phyloP scores from a whole-genome alignment of 169 alveolate genomes.

The Babesia microti region DNA sequence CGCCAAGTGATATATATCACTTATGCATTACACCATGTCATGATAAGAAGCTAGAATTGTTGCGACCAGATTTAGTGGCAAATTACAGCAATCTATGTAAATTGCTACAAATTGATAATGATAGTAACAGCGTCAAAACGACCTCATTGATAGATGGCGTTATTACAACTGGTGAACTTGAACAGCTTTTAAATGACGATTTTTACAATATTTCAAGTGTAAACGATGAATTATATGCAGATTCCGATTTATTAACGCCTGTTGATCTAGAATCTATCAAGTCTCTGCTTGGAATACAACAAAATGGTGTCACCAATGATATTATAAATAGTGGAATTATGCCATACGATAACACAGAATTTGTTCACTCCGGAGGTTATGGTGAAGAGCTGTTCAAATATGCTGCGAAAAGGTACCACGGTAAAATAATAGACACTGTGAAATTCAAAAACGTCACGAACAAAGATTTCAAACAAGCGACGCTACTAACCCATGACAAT shows the following conservation, averaged over 20 bases:
- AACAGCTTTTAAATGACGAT: conserved; percentile 10
- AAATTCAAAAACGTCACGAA: conserved; percentile 19
- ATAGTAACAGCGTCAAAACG: neutral
- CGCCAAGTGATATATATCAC: conserved; percentile 48
- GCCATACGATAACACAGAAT: too few relatives aligned
- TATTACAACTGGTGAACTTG: conserved; percentile 29
- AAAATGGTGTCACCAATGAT: too few relatives aligned
- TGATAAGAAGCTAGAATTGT: conserved; percentile 81
- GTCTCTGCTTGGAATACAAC: too few relatives aligned
- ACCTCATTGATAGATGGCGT: conserved; percentile 29
- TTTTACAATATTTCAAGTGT: too few relatives aligned
- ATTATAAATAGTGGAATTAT: too few relatives aligned
- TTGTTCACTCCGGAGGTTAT: conserved; percentile 41
- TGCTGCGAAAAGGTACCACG: conserved; percentile 4
- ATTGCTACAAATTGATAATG: neutral
- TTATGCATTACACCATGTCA: conserved; percentile 83
- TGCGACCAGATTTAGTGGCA: conserved; percentile 2
- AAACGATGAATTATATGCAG: too few relatives aligned
- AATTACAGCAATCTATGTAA: conserved; percentile 5
- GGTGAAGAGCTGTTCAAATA: conserved; percentile 30
- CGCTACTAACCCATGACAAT: neutral
- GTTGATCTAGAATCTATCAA: too few relatives aligned
- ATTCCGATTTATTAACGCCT: too few relatives aligned
- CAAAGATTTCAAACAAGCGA: conserved; percentile 21
- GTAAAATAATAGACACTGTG: neutral